Percentiles rank a stretch among this genome's conserved stretches.
phyloP scores from a whole-genome alignment of 2,329 filamentous ascomycete genomes.

The Coniella lustricola region DNA sequence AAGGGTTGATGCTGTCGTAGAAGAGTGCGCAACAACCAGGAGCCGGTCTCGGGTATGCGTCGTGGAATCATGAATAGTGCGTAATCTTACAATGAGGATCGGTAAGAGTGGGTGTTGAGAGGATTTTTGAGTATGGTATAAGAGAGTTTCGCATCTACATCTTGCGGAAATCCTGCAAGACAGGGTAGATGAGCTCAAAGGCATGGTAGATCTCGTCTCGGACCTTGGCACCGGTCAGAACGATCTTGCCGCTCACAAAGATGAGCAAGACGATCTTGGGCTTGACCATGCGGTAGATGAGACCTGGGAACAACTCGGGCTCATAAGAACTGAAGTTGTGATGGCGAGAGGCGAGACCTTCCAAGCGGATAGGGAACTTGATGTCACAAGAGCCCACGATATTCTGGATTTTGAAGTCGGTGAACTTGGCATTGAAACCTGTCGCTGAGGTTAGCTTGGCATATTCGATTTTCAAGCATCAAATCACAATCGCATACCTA shows the following conservation, averaged over 20 bases:
- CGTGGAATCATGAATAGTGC: conserved; percentile 39
- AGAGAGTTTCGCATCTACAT: conserved; percentile 30
- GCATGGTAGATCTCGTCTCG: conserved; percentile 97
- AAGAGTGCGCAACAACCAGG: conserved; percentile 6
- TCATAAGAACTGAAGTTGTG: conserved; percentile 99
- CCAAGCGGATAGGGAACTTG: conserved; percentile 96
- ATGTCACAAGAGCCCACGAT: conserved; percentile 98
- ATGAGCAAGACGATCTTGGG: conserved; percentile 97
- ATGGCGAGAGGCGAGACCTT: conserved; percentile 92
- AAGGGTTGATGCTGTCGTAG: conserved; percentile 5
- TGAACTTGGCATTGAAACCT: conserved; percentile 97
- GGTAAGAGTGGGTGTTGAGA: neutral
- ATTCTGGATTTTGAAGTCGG: conserved; percentile 99
- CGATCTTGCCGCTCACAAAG: conserved; percentile 97
- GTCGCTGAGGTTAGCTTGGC: neutral
- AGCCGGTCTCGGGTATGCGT: conserved; percentile 21
- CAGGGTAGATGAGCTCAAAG: conserved; percentile 95
- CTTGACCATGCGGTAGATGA: conserved; percentile 99
- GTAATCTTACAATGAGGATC: conserved; percentile 17
- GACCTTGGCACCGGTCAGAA: conserved; percentile 94
- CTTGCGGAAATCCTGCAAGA: conserved; percentile 67
- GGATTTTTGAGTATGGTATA: neutral
- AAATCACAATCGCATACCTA: conserved; percentile 37
- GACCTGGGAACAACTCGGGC: conserved; percentile 94
- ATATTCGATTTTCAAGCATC: no score